A percentile compares a stretch with the other conserved stretches of the same genome.
Conservation (phyloP, 805 yeast genomes). For the Ogataea philodendri region DNA sequence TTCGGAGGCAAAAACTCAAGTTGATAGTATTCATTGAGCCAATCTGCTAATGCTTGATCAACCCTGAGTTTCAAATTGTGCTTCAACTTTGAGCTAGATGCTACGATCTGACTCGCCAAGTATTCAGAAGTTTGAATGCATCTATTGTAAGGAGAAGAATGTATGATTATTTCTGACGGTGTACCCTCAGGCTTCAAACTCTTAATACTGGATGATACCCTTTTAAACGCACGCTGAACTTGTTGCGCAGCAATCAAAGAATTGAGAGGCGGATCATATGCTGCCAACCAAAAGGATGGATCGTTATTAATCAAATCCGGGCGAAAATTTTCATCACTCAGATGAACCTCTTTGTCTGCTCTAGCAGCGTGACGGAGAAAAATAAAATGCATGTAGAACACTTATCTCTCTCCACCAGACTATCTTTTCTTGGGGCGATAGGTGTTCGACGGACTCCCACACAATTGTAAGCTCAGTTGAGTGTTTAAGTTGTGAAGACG, state of each 20-base stretch:
- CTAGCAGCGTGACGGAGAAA: slow-evolving; percentile 35
- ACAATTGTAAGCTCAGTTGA: too few relatives aligned
- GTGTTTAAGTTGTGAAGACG: too few relatives aligned
- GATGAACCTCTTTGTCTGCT: slow-evolving; percentile 26
- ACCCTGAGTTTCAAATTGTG: slow-evolving; percentile 20
- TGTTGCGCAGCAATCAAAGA: slow-evolving; percentile 24
- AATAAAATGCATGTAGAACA: slow-evolving; percentile 34
- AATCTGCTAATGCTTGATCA: slow-evolving; percentile 43
- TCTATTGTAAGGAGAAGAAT: slow-evolving; percentile 44
- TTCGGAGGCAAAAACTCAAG: slow-evolving; percentile 42
- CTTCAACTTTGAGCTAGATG: slow-evolving; percentile 29
- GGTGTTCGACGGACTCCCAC: too few relatives aligned
- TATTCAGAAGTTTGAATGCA: slow-evolving; percentile 43
- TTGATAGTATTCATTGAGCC: slow-evolving; percentile 43
- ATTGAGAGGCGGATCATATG: slow-evolving; percentile 38
- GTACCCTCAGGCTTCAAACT: too few relatives aligned
- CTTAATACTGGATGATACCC: slow-evolving; percentile 26
- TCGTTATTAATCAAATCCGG: slow-evolving; percentile 14
- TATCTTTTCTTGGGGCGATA: too few relatives aligned
- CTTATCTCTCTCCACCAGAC: too few relatives aligned
- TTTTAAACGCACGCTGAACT: slow-evolving; percentile 30
- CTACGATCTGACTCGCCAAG: slow-evolving; percentile 17
- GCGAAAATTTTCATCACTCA: background rate
- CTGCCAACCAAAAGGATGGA: slow-evolving; percentile 34
- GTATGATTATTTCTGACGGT: slow-evolving; percentile 28